Percentiles rank a stretch among this genome's conserved stretches.
Evolutionary conservation across 768 basidiomycete species (phyloP).

Genomic region (Cystobasidium onofrii): DNA sequence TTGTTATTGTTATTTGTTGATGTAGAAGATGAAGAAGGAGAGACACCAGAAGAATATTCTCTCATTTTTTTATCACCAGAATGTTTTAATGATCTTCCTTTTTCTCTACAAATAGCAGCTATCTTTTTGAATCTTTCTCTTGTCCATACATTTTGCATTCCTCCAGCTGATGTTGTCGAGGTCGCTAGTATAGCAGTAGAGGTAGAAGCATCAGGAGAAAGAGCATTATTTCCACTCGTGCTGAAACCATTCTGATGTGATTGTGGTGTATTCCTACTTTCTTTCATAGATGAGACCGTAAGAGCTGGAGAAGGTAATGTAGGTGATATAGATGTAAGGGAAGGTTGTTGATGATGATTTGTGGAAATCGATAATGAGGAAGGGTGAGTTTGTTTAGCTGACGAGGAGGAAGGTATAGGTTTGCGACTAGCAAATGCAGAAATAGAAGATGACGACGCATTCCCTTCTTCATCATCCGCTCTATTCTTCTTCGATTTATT

Average conservation of each 20-base stretch:
- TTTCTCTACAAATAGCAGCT: slow-evolving; percentile 45
- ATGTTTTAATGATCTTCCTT: slow-evolving; percentile 70
- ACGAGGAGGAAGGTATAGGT: not conserved
- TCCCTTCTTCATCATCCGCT: slow-evolving; percentile 43
- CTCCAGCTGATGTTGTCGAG: not conserved
- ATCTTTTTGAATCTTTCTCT: slow-evolving; percentile 8
- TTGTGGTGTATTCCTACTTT: not conserved
- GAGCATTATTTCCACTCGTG: too few relatives aligned
- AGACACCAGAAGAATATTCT: slow-evolving; percentile 53
- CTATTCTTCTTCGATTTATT: not conserved
- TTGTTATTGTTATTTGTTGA: too few relatives aligned
- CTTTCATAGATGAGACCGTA: not conserved
- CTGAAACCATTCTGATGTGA: not conserved
- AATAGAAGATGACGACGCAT: slow-evolving; percentile 37
- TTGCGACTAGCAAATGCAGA: not conserved
- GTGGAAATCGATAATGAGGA: not conserved
- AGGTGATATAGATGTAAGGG: not conserved
- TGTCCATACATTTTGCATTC: not conserved
- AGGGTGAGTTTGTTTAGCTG: not conserved
- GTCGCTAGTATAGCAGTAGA: too few relatives aligned
- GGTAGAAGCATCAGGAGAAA: not conserved
- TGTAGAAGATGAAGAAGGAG: slow-evolving; percentile 43
- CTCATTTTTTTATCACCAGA: slow-evolving; percentile 66
- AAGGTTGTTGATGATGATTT: not conserved
- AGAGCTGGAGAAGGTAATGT: not conserved